Percentiles rank a stretch among this genome's conserved stretches.
These are phyloP conservation scores for Rhizophora apiculata DNA, from an alignment of 345 rosid species.

Conservation along the genomic window DNA sequence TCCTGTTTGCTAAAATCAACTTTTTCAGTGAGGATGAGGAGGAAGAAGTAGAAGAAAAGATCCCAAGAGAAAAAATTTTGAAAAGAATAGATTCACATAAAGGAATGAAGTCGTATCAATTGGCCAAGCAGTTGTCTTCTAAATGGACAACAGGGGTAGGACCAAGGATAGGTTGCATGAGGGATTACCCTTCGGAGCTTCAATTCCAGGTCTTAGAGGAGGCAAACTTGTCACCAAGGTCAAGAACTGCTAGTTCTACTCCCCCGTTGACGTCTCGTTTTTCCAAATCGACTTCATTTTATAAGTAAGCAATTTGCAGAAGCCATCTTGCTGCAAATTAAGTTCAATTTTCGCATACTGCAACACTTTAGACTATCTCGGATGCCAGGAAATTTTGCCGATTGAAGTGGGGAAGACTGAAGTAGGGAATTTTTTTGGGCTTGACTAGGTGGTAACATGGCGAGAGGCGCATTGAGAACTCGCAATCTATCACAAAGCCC, in stretches of 20 bases:
- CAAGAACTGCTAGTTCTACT: slow-evolving; percentile 17
- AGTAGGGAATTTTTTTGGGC: neutral
- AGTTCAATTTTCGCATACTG: slow-evolving; percentile 3
- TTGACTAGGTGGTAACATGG: too few relatives aligned
- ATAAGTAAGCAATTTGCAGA: slow-evolving; percentile 18
- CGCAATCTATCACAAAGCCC: too few relatives aligned
- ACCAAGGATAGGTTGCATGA: slow-evolving; percentile 91
- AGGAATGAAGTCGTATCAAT: slow-evolving; percentile 62
- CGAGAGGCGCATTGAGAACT: too few relatives aligned
- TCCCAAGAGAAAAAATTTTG: slow-evolving; percentile 71
- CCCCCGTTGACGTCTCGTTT: slow-evolving; percentile 12
- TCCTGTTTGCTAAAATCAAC: slow-evolving; percentile 53
- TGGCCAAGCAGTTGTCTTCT: slow-evolving; percentile 68
- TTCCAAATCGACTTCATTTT: slow-evolving; percentile 10
- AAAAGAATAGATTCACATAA: slow-evolving; percentile 75
- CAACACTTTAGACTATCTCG: slow-evolving; percentile 7
- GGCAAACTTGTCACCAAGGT: slow-evolving; percentile 68
- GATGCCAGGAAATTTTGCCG: slow-evolving; percentile 5
- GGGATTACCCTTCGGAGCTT: slow-evolving; percentile 88
- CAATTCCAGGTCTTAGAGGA: slow-evolving; percentile 64
- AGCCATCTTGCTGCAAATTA: slow-evolving; percentile 25
- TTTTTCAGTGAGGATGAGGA: slow-evolving; percentile 56
- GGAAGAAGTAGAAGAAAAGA: slow-evolving; percentile 42
- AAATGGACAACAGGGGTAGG: slow-evolving; percentile 95
- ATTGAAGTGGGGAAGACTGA: neutral